Evolutionary conservation across 352 stramenopile species (phyloP), one percentile per base, ranked within the genome.

Genomic region (Globisporangium recalcitrans): DNA sequence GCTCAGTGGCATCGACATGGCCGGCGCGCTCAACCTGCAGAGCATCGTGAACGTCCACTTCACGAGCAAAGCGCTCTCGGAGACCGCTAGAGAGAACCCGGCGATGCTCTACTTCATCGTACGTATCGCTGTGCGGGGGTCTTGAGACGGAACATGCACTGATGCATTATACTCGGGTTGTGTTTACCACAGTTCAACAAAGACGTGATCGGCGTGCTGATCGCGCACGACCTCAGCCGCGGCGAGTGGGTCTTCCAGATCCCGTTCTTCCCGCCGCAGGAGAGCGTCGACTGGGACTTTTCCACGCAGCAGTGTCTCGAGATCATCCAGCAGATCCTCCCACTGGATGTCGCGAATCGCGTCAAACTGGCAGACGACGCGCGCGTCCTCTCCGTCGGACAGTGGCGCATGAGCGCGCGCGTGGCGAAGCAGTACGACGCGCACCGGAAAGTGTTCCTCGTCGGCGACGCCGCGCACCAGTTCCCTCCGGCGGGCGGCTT

Each of bases 71-170:
- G 63, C 76, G 31, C 69, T 95, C 9, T 88, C 82, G 0, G 53
- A 71, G 13, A 72, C 77, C 6, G 80, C 77, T 4, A 58, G 74
- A 6, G 75, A 91, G 51, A 83, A 91, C 58, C 81, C 80, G 14
- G 92, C 78, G 34, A 98, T 98, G 96, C 74, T 98, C 34, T 97
- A 98, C 73, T 98, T 98, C 67, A 73, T 98, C 68, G 73, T 92
- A 82, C 55, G 67, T 59, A 7, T 22, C 14, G 10, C 8, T 47
- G 11, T 36, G 24, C 14, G 8, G 38, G 21, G 0, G 52, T 21
- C 22, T 49, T 26, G 9, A 49, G 9, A 32, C 26, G n/a, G n/a
- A n/a, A n/a, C n/a, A n/a, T n/a, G n/a, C n/a, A n/a, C n/a, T n/a
- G n/a, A n/a, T n/a, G n/a, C n/a, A n/a, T n/a, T n/a, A n/a, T n/a